Conservation (phyloP, 768 basidiomycete species). For the Brasilioporus rufonigricans region DNA sequence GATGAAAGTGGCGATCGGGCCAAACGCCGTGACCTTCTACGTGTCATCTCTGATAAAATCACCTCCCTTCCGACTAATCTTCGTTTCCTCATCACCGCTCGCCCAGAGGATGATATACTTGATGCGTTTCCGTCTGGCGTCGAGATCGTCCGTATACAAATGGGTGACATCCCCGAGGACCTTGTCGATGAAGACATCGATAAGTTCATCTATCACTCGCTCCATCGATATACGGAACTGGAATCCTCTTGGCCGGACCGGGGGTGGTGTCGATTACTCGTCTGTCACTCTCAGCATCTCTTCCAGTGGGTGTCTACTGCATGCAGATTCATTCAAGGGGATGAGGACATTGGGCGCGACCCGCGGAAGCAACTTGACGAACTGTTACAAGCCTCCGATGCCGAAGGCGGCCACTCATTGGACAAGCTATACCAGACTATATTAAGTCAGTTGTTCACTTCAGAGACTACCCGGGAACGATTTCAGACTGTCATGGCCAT, state of each 20-base stretch:
- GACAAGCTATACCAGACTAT: background rate
- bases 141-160: background rate
- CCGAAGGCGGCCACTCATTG: background rate
- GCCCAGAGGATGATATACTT: background rate
- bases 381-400: background rate
- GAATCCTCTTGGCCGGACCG: background rate
- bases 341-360: background rate
- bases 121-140: background rate
- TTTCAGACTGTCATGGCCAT: background rate
- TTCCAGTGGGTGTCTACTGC: background rate
- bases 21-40: background rate
- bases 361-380: background rate
- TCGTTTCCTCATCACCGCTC: too few species aligned
- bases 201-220: background rate
- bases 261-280: conserved; percentile 8
- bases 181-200: background rate
- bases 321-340: too few species aligned
- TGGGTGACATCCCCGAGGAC: background rate
- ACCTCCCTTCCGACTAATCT: background rate
- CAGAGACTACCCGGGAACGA: background rate
- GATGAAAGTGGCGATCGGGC: background rate
- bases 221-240: background rate
- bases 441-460: background rate
- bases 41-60: background rate
- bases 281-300: background rate